These are phyloP conservation scores for Ruellia speciosa DNA, from an alignment of 305 asterid genomes.

Conservation along the genomic window DNA sequence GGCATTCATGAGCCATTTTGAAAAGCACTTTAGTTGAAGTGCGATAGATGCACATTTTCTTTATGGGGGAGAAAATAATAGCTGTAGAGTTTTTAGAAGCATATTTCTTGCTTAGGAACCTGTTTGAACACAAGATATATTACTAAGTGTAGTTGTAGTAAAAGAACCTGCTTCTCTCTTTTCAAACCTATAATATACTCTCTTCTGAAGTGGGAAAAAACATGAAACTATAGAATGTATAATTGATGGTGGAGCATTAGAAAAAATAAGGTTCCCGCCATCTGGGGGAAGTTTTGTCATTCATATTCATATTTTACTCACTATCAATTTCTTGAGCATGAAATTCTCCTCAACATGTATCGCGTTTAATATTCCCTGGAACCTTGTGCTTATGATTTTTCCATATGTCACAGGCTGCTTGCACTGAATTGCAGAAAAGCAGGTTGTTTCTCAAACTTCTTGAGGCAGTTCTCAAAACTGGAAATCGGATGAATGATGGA, in stretches of 20 bases:
- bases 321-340: no score
- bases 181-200: neutral
- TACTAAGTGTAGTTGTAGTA: neutral
- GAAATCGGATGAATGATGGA: conserved; percentile 89
- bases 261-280: neutral
- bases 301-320: no score
- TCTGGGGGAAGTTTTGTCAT: conserved; percentile 2
- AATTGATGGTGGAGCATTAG: neutral
- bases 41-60: no score
- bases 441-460: conserved; percentile 81
- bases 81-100: no score
- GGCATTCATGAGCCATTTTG: no score
- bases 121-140: no score
- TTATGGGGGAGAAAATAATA: no score
- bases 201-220: neutral
- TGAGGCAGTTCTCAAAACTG: conserved; percentile 89
- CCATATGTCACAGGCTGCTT: conserved; percentile 59
- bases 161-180: neutral
- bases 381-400: conserved; percentile 3
- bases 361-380: neutral
- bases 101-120: no score
- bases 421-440: conserved; percentile 60
- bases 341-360: neutral
- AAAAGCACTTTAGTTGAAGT: no score
- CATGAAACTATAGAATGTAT: neutral